Evolutionary conservation across 2,329 filamentous ascomycete species (phyloP).

Genomic region (Alternaria gansuensis): DNA sequence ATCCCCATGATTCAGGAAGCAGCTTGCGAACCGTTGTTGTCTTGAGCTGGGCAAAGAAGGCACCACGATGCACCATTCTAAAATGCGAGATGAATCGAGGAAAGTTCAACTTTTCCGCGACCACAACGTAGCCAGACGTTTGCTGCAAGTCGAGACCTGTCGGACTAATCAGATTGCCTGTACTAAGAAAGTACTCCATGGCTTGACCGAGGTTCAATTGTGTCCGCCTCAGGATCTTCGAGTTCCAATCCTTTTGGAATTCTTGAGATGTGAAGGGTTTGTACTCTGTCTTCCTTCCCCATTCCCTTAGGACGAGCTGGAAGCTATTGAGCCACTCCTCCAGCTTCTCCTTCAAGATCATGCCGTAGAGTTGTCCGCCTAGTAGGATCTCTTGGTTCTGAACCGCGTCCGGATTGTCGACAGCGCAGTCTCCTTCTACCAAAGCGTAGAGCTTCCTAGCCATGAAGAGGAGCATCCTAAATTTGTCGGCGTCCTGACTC

Average conservation of each 20-base stretch:
- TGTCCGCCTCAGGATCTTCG: slow-evolving; percentile 78
- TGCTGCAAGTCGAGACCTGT: slow-evolving; percentile 95
- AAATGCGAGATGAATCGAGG: slow-evolving; percentile 98
- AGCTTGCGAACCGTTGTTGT: slow-evolving; percentile 97
- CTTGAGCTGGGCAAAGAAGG: slow-evolving; percentile 97
- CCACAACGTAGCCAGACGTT: slow-evolving; percentile 91
- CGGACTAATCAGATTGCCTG: slow-evolving; percentile 89
- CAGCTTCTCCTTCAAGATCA: slow-evolving; percentile 92
- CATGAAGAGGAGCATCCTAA: slow-evolving; percentile 94
- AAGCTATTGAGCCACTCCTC: slow-evolving; percentile 87
- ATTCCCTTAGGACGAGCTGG: slow-evolving; percentile 62
- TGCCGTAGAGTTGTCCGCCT: slow-evolving; percentile 91
- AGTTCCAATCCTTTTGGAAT: slow-evolving; percentile 80
- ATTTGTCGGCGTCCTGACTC: slow-evolving; percentile 88
- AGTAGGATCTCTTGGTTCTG: slow-evolving; percentile 96
- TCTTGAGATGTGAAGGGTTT: slow-evolving; percentile 75
- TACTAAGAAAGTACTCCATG: slow-evolving; percentile 95
- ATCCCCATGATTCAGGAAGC: slow-evolving; percentile 96
- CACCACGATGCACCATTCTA: slow-evolving; percentile 98
- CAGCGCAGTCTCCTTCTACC: slow-evolving; percentile 88
- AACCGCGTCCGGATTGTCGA: slow-evolving; percentile 95
- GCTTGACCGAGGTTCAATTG: slow-evolving; percentile 89
- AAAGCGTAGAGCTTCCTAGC: slow-evolving; percentile 92
- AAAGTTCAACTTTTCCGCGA: slow-evolving; percentile 93
- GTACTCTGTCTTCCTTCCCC: slow-evolving; percentile 61